Conservation (phyloP, 1,284 basidiomycete species). For the Kalmanozyma brasiliensis region DNA sequence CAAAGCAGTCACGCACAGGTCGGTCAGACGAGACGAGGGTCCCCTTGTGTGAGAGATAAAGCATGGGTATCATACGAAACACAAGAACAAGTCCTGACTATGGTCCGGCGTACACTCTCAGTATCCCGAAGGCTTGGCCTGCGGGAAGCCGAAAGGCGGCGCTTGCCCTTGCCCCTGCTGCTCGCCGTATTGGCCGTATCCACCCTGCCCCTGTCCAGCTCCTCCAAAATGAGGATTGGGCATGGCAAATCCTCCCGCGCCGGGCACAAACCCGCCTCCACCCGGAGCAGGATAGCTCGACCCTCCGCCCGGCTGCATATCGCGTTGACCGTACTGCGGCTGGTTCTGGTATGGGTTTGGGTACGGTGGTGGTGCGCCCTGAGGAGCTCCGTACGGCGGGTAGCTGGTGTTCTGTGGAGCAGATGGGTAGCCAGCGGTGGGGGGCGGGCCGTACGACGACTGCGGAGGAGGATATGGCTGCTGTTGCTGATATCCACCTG, state of each 20-base stretch:
- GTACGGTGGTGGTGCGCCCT: conserved; percentile 28
- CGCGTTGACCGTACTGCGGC: conserved; percentile 20
- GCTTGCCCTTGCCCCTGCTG: conserved; percentile 1
- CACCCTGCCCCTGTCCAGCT: conserved; percentile 1
- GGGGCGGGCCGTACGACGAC: conserved; percentile 9
- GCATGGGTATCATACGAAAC: conserved; percentile 1
- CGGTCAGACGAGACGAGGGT: no score
- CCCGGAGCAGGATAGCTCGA: conserved; percentile 11
- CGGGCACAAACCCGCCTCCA: conserved; percentile 14
- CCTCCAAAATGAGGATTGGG: conserved; percentile 41
- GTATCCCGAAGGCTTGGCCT: conserved; percentile 21
- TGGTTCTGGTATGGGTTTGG: conserved; percentile 14
- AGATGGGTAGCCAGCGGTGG: conserved; percentile 18
- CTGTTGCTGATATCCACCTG: conserved; percentile 16
- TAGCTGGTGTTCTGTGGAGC: conserved; percentile 6
- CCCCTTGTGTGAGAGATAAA: no score
- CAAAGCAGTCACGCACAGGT: no score
- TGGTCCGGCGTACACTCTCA: no score
- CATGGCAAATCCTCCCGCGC: conserved; percentile 46
- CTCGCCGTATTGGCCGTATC: neutral
- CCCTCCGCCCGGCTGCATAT: neutral
- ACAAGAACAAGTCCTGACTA: no score
- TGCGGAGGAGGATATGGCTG: conserved; percentile 12
- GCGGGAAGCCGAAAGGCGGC: conserved; percentile 30
- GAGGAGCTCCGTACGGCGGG: conserved; percentile 15